Evolutionary conservation across 257 asterid genomes (phyloP), one percentile per base, ranked within the genome.

Genomic region (Rauvolfia tetraphylla): DNA sequence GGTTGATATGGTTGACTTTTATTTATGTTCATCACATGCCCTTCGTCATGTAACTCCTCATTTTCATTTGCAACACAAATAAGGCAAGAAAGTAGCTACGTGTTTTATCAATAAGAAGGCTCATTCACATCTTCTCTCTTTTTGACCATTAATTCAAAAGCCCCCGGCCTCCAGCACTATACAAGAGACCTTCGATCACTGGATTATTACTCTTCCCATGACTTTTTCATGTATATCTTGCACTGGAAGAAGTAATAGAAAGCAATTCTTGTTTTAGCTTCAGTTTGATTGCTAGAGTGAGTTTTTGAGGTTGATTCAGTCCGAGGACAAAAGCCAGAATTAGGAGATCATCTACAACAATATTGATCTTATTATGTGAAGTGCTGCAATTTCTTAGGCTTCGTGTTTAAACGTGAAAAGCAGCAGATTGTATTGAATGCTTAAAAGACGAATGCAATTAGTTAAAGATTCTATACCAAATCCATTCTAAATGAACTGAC

Each of bases 21-120:
- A 87, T 83, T 84, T 81, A 83, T 62, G 73, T 71, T 48, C 53
- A 48, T 83, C 88, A 87, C 87, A 72, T 80, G 88, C 58, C 42
- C 25, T 7, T 75, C 62, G 11, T 53, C 29, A 42, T 78, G 68
- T 63, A 51, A 13, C 58, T 20, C 7, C 75, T 53, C 61, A 75
- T 51, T 51, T 51, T 3, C 57, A 51, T 51, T 54, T 72, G 18
- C 67, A 46, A 33, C 23, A 46, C 41, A 34, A 31, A 29, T 15
- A 33, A 59, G 33, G 9, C 31, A 44, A 15, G 33, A 34, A 5
- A 1, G 58, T 42, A 34, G n/a, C n/a, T n/a, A n/a, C n/a, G 57
- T 23, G 34, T 41, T 31, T 41, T 14, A 9, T 15, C 11, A 27
- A 7, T 17, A 66, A 13, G 15, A n/a, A 46, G 17, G 20, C 7